Evolutionary conservation across 225 moss, liverwort and hornwort species (phyloP).

Genomic region (Rhytidiadelphus loreus): DNA sequence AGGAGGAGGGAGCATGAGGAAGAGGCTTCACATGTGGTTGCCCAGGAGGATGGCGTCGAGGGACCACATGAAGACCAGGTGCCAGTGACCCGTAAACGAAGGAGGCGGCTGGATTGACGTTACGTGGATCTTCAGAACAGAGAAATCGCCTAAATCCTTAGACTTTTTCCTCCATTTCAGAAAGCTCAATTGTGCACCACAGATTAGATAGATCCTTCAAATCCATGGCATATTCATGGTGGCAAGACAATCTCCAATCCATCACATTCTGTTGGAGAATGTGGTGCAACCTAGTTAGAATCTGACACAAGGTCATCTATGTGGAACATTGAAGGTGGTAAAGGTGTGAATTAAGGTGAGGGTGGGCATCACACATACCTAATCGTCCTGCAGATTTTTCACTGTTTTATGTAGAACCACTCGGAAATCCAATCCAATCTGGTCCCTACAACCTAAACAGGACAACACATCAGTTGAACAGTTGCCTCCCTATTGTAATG

Average conservation of each 20-base stretch:
- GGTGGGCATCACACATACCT: background rate
- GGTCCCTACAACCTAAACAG: background rate
- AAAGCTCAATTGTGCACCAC: background rate
- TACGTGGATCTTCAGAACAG: background rate
- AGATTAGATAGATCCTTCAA: background rate
- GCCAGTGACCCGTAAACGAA: constrained; percentile 22
- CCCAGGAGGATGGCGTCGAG: constrained; percentile 16
- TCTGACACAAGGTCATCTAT: background rate
- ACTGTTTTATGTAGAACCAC: background rate
- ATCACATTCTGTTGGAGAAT: background rate
- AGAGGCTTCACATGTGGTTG: constrained; percentile 31
- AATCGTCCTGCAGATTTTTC: background rate
- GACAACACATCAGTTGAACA: background rate
- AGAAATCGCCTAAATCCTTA: background rate
- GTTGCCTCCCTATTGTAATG: background rate
- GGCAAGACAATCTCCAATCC: background rate
- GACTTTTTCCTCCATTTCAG: background rate
- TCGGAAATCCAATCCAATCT: background rate
- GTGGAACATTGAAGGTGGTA: background rate
- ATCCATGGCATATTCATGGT: background rate
- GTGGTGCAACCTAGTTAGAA: background rate
- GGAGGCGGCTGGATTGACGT: constrained; percentile 29
- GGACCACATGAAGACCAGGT: constrained; percentile 23
- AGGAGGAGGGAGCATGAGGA: constrained; percentile 29
- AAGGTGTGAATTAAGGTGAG: background rate